phyloP scores from a whole-genome alignment of 306 rosid species.

The Benincasa hispida region DNA sequence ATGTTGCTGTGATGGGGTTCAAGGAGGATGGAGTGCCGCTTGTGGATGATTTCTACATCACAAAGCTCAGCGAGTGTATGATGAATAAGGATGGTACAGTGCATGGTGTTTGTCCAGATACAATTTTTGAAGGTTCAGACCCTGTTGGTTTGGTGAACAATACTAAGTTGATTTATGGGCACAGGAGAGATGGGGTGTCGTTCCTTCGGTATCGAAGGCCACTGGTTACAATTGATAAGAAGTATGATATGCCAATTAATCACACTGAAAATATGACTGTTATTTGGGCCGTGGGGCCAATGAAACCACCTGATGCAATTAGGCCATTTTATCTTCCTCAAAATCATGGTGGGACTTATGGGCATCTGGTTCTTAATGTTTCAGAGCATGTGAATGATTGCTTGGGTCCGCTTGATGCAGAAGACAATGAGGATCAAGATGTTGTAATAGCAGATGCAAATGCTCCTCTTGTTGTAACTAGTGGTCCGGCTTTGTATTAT shows the following conservation, averaged over 20 bases:
- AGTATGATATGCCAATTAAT: conserved; percentile 56
- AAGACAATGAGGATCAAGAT: conserved; percentile 81
- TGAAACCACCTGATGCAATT: conserved; percentile 63
- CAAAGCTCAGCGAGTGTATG: conserved; percentile 53
- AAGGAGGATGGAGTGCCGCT: conserved; percentile 58
- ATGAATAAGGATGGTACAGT: conserved; percentile 29
- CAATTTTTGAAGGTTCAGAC: conserved; percentile 30
- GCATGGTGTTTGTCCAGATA: conserved; percentile 84
- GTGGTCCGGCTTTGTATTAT: conserved; percentile 50
- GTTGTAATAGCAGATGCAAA: conserved; percentile 64
- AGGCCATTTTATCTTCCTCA: conserved; percentile 76
- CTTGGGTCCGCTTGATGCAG: conserved; percentile 66
- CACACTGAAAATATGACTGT: conserved; percentile 39
- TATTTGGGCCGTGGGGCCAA: conserved; percentile 78
- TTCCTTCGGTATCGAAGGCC: conserved; percentile 59
- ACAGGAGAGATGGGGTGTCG: conserved; percentile 62
- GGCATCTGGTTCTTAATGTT: conserved; percentile 53
- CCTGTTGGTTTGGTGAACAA: conserved; percentile 34
- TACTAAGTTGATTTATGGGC: conserved; percentile 54
- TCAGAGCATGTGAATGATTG: conserved; percentile 59
- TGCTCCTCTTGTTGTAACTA: conserved; percentile 43
- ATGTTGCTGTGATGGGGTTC: conserved; percentile 65
- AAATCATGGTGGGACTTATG: conserved; percentile 56
- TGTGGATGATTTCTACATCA: conserved; percentile 64
- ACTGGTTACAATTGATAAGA: conserved; percentile 33